Evolutionary conservation across 768 basidiomycete species (phyloP).

Genomic region (Suillus variegatus): DNA sequence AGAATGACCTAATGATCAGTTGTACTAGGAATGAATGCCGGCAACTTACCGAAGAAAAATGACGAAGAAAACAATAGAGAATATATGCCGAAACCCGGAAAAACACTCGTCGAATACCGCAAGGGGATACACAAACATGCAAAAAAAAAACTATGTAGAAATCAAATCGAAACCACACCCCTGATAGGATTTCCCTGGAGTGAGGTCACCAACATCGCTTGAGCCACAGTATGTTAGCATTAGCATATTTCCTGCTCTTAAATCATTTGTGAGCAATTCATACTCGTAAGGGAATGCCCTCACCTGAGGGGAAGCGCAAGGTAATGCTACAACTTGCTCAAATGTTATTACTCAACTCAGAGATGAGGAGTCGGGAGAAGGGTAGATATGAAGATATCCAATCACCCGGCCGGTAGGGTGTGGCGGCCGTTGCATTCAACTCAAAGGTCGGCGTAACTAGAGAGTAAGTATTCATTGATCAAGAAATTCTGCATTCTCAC

Average conservation of each 20-base stretch:
- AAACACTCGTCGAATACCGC: not conserved
- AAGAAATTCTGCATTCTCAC: no score
- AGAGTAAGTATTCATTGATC: no score
- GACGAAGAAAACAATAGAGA: not conserved
- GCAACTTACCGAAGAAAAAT: not conserved
- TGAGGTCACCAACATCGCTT: not conserved
- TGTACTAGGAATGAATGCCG: not conserved
- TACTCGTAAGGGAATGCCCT: not conserved
- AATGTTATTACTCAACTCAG: no score
- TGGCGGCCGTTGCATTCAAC: no score
- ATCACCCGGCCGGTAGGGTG: no score
- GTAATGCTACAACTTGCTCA: not conserved
- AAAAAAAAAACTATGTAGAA: not conserved
- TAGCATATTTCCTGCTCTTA: not conserved
- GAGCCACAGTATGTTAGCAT: no score
- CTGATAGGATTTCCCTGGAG: not conserved
- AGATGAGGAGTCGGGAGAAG: no score
- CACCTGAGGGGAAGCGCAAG: not conserved
- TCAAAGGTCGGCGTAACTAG: no score
- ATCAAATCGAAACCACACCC: not conserved
- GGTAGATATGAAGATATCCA: no score
- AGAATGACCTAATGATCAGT: not conserved
- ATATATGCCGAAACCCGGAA: not conserved
- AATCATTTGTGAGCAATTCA: not conserved
- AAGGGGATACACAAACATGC: not conserved